Percentiles rank a stretch among this genome's conserved stretches.
These are phyloP conservation scores for Nelumbo lutea DNA, from an alignment of 164 flowering plant species.

Conservation along the genomic window DNA sequence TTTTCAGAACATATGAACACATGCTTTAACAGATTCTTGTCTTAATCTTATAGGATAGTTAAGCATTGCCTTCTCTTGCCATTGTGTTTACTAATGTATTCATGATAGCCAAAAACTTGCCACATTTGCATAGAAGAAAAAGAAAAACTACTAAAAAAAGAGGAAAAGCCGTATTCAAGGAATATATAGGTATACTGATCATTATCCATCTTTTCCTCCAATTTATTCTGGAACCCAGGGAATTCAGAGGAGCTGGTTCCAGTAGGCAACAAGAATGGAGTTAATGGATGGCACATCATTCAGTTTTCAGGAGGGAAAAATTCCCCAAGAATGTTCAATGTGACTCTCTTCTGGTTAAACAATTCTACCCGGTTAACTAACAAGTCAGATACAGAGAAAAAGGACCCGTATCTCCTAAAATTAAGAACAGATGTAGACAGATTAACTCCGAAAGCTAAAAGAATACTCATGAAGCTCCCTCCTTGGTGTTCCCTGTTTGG, in stretches of 20 bases:
- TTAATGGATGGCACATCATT: constrained; percentile 80
- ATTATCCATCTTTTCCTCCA: neutral
- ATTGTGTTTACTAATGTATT: too few species aligned
- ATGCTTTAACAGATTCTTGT: too few species aligned
- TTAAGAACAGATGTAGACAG: constrained; percentile 77
- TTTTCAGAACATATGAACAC: too few species aligned
- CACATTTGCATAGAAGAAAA: too few species aligned
- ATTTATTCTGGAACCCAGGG: constrained; percentile 26
- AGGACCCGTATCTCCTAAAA: constrained; percentile 34
- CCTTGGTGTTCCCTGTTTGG: constrained; percentile 87
- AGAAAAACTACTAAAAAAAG: too few species aligned
- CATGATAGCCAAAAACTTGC: too few species aligned
- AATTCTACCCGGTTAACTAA: constrained; percentile 19
- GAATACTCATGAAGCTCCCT: constrained; percentile 69
- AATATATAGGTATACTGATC: too few species aligned
- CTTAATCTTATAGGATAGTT: too few species aligned
- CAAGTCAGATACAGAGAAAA: neutral
- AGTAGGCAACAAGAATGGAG: constrained; percentile 37
- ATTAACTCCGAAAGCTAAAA: constrained; percentile 55
- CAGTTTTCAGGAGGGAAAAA: constrained; percentile 87
- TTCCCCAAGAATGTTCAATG: constrained; percentile 54
- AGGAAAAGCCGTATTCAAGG: too few species aligned
- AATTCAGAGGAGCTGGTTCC: constrained; percentile 50
- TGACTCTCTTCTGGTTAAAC: constrained; percentile 56
- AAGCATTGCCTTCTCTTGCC: too few species aligned